These are phyloP conservation scores for Yarrowia divulgata DNA, from an alignment of 805 yeast genomes.

Conservation along the genomic window DNA sequence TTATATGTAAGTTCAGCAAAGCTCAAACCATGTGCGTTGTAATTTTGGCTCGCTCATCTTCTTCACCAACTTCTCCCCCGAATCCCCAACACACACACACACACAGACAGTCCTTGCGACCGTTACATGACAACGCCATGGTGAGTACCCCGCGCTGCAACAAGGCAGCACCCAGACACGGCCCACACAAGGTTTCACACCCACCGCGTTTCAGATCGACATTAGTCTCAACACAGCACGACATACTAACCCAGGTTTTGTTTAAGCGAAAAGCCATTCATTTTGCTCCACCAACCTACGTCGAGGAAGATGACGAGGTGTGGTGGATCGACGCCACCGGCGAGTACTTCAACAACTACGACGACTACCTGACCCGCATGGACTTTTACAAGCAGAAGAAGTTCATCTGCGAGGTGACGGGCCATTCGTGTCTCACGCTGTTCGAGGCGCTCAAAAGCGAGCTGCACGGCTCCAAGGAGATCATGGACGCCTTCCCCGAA, in stretches of 20 bases:
- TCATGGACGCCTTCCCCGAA: constrained; percentile 87
- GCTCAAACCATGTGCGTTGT: constrained; percentile 33
- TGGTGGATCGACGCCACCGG: constrained; percentile 85
- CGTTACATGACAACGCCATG: constrained; percentile 29
- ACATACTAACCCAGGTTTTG: constrained; percentile 48
- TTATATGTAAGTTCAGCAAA: constrained; percentile 35
- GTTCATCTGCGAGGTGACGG: constrained; percentile 95
- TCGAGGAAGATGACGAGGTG: constrained; percentile 59
- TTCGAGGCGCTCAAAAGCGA: constrained; percentile 89
- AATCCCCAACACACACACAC: not conserved
- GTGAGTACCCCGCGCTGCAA: not conserved
- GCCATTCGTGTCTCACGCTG: constrained; percentile 87
- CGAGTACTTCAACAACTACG: constrained; percentile 85
- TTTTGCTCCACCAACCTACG: constrained; percentile 45
- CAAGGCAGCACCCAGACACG: not conserved
- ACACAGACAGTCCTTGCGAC: not conserved
- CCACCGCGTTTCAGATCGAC: not conserved
- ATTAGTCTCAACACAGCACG: not conserved
- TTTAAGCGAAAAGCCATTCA: constrained; percentile 50
- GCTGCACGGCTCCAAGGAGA: constrained; percentile 55
- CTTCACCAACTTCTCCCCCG: constrained; percentile 3
- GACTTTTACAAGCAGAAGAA: constrained; percentile 58
- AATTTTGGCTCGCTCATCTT: constrained; percentile 32
- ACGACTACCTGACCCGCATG: constrained; percentile 66
- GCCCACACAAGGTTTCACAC: not conserved